Conservation (phyloP, 2,329 filamentous ascomycete species). For the Sporothrix luriei region DNA sequence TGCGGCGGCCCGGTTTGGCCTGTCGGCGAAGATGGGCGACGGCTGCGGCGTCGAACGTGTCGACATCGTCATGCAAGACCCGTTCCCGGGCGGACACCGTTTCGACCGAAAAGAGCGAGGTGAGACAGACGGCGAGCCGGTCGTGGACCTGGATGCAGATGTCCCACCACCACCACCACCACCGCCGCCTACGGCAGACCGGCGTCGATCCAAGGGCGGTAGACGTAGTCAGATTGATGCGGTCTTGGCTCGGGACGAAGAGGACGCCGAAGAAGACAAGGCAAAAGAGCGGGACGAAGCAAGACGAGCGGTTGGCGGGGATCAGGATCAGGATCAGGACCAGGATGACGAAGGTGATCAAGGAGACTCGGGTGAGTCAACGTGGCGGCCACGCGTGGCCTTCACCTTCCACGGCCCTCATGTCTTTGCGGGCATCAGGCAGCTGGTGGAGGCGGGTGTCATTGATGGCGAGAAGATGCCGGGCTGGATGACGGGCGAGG, state of each 20-base stretch:
- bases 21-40: conserved; percentile 57
- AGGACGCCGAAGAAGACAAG: conserved; percentile 41
- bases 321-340: neutral
- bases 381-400: conserved; percentile 62
- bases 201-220: conserved; percentile 25
- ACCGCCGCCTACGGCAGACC: neutral
- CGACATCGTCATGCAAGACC: conserved; percentile 62
- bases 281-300: conserved; percentile 38
- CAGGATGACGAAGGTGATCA: conserved; percentile 30
- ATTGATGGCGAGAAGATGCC: conserved; percentile 79
- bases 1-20: conserved; percentile 72
- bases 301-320: conserved; percentile 38
- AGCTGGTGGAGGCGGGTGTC: conserved; percentile 74
- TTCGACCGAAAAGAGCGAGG: conserved; percentile 26
- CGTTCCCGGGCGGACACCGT: conserved; percentile 48
- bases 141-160: conserved; percentile 32
- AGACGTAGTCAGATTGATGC: conserved; percentile 46
- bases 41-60: conserved; percentile 64
- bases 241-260: conserved; percentile 42
- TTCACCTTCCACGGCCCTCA: conserved; percentile 75
- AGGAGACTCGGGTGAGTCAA: conserved; percentile 34
- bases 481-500: conserved; percentile 88
- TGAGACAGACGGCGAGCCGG: conserved; percentile 1
- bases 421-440: conserved; percentile 77
- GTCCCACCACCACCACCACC: conserved; percentile 19